phyloP scores from a whole-genome alignment of 129 eudicot species.

The Kitagawia praeruptora region DNA sequence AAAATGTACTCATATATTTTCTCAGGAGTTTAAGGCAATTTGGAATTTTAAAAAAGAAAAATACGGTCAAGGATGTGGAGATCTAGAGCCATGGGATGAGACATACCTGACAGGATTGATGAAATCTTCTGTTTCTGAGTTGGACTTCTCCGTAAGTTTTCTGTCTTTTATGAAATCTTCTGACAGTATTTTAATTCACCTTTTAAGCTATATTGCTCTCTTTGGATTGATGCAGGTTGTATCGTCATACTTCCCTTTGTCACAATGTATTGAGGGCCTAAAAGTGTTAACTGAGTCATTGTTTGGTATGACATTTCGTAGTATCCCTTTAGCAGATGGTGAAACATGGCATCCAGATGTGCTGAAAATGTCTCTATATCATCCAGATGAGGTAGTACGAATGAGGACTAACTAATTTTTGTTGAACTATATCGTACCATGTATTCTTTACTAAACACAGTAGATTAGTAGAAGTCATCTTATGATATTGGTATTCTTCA shows the following conservation, averaged over 20 bases:
- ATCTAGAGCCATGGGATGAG: constrained; percentile 95
- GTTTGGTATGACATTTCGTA: constrained; percentile 56
- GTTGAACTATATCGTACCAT: neutral
- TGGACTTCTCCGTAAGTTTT: constrained; percentile 56
- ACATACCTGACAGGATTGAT: constrained; percentile 64
- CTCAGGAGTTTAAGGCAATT: constrained; percentile 66
- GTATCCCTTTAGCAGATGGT: constrained; percentile 65
- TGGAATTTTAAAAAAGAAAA: constrained; percentile 50
- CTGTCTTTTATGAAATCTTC: neutral
- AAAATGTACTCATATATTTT: constrained; percentile 11
- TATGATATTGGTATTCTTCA: neutral
- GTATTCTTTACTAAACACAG: neutral
- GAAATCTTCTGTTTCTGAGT: constrained; percentile 56
- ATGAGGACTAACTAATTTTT: constrained; percentile 5
- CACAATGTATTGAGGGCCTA: constrained; percentile 82
- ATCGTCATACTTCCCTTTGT: constrained; percentile 69
- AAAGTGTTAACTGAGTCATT: constrained; percentile 70
- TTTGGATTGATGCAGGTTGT: constrained; percentile 38
- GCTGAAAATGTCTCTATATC: constrained; percentile 73
- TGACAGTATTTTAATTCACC: neutral
- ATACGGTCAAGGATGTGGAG: constrained; percentile 33
- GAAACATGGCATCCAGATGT: constrained; percentile 99
- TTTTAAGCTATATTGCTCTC: neutral
- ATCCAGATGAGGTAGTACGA: constrained; percentile 84
- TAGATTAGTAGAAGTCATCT: neutral